Evolutionary conservation across 2,329 filamentous ascomycete genomes (phyloP).

Genomic region (Pyrenochaeta sp.): DNA sequence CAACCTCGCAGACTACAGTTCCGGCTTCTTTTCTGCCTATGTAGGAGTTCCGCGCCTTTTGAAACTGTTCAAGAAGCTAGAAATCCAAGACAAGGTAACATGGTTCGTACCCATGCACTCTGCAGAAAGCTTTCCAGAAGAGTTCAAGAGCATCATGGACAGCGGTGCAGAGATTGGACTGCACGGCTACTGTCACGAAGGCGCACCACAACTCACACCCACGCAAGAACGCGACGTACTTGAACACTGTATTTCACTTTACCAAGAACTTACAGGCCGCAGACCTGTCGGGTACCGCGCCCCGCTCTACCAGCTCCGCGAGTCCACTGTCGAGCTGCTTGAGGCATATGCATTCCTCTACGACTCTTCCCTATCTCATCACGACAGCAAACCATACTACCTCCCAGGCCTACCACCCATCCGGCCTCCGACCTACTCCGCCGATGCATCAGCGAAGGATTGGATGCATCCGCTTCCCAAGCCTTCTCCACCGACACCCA

Average conservation of each 20-base stretch:
- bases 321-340: conserved; percentile 58
- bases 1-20: conserved; percentile 63
- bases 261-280: conserved; percentile 55
- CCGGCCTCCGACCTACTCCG: conserved; percentile 51
- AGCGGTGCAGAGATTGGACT: conserved; percentile 64
- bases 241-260: conserved; percentile 57
- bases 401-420: conserved; percentile 55
- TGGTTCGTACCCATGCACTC: conserved; percentile 70
- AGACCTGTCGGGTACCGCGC: conserved; percentile 61
- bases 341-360: conserved; percentile 61
- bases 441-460: conserved; percentile 44
- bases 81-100: conserved; percentile 62
- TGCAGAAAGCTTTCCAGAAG: conserved; percentile 64
- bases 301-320: conserved; percentile 61
- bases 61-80: conserved; percentile 61
- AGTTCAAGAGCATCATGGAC: conserved; percentile 60
- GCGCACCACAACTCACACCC: conserved; percentile 56
- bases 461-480: conserved; percentile 57
- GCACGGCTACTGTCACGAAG: conserved; percentile 61
- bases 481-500: conserved; percentile 27
- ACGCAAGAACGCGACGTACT: conserved; percentile 61
- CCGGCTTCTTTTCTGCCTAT: conserved; percentile 64
- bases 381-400: conserved; percentile 61
- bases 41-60: conserved; percentile 66
- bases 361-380: conserved; percentile 60